These are phyloP conservation scores for Coprinellus aureogranulatus DNA, from an alignment of 768 basidiomycete species.

Conservation along the genomic window DNA sequence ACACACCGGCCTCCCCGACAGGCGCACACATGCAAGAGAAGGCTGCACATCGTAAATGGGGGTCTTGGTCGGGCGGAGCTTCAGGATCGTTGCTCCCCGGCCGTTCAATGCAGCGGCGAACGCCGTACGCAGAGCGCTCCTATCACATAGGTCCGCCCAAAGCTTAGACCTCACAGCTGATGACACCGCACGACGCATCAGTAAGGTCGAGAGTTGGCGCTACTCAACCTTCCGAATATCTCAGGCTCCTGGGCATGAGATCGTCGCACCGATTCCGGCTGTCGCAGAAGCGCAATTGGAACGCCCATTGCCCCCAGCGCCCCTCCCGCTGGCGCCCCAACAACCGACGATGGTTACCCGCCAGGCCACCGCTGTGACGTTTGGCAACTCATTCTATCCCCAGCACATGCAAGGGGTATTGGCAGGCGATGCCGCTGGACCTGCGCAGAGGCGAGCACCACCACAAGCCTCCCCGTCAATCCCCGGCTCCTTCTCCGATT, in stretches of 20 bases:
- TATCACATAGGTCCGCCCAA: conserved; percentile 39
- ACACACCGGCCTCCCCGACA: conserved; percentile 30
- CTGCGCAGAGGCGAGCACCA: conserved; percentile 15
- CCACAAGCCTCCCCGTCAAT: conserved; percentile 12
- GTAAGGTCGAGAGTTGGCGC: too few species aligned
- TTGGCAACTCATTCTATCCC: conserved; percentile 31
- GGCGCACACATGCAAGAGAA: conserved; percentile 7
- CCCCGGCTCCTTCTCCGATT: conserved; percentile 42
- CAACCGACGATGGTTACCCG: neutral
- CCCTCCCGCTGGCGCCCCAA: neutral
- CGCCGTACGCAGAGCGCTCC: conserved; percentile 28
- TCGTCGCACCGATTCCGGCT: too few species aligned
- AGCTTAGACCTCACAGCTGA: conserved; percentile 37
- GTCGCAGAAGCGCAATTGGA: neutral
- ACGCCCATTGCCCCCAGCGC: neutral
- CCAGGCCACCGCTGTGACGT: neutral
- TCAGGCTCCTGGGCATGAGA: too few species aligned
- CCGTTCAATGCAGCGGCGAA: conserved; percentile 32
- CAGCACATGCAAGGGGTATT: conserved; percentile 19
- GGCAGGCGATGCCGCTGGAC: conserved; percentile 10
- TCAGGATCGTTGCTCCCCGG: conserved; percentile 40
- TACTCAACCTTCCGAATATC: too few species aligned
- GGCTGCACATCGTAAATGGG: too few species aligned
- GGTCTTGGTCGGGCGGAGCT: too few species aligned
- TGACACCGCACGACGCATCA: neutral